phyloP scores from a whole-genome alignment of 805 yeast species.

The Ogataea parapolymorpha region DNA sequence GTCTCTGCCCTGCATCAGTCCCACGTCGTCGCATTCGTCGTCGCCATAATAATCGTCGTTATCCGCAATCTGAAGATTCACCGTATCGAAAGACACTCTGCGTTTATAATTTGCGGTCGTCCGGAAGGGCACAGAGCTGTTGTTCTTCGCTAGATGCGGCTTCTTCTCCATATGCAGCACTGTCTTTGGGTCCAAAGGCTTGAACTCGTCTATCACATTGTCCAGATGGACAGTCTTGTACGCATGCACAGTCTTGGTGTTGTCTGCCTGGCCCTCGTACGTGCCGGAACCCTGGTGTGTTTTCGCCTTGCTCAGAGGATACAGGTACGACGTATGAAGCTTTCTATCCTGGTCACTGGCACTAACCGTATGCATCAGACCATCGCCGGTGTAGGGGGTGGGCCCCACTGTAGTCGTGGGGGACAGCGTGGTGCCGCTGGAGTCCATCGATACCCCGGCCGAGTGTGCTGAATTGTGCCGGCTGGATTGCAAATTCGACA shows the following conservation, averaged over 20 bases:
- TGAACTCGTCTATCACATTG: constrained; percentile 16
- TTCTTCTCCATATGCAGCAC: constrained; percentile 9
- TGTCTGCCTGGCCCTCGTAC: constrained; percentile 9
- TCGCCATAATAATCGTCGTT: constrained; percentile 16
- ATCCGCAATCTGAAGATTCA: constrained; percentile 37
- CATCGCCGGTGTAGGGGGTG: constrained; percentile 7
- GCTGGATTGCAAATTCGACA: constrained; percentile 1
- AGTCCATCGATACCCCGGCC: constrained; percentile 1
- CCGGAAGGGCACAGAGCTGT: background rate
- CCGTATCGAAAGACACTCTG: constrained; percentile 54
- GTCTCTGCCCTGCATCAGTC: constrained; percentile 12
- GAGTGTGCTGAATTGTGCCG: constrained; percentile 7
- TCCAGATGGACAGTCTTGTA: constrained; percentile 26
- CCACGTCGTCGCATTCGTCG: constrained; percentile 22
- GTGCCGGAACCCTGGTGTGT: constrained; percentile 25
- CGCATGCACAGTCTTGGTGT: constrained; percentile 8
- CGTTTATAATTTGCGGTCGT: constrained; percentile 12
- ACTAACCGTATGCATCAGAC: background rate
- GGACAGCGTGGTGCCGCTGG: constrained; percentile 9
- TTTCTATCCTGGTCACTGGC: background rate
- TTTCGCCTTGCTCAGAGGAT: constrained; percentile 19
- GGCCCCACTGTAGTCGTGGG: constrained; percentile 11
- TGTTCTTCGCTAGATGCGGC: constrained; percentile 1
- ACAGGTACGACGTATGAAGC: constrained; percentile 9
- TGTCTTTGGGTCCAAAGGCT: constrained; percentile 22